Base-by-base conservation (phyloP, 805 yeast species). In the Kuraishia ogatae region DNA sequence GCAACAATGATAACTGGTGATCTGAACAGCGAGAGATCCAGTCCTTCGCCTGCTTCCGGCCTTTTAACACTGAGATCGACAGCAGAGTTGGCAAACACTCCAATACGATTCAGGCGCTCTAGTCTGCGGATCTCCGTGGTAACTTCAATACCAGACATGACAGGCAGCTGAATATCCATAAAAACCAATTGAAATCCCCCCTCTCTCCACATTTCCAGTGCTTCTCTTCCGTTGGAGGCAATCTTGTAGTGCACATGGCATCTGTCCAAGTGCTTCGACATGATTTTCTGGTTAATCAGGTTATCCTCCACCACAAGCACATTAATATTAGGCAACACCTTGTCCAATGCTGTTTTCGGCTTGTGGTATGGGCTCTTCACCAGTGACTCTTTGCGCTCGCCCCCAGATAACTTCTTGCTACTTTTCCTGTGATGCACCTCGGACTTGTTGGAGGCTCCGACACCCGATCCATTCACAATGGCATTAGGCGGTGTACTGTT, bases 1-100 rank as follows among this genome's bases (percentile, higher is more conserved):
- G 99, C 99, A 21, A 94, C 99, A 53, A 94, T 93, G 55, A 94
- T 94, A n/a, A 96, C 97, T 0, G 99, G 99, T 0, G 96, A 86
- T 59, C 89, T 79, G 69, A 90, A 90, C n/a, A 79, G 69, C 11
- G 74, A 71, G 26, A 80, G 67, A 60, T 87, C 89, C 7, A 89
- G 68, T 48, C 72, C 73, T 59, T 87, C 91, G 10, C 76, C 78
- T 11, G 72, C 74, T 21, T 60, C 61, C 28, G 57, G 52, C 19
- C 55, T 50, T 64, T 64, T 50, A 29, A 20, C 23, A 35, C 56
- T 59, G 13, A 57, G 60, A 15, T 55, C 53, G 23, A 21, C 15
- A 39, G 46, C 29, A 22, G 63, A 57, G 49, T 61, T 60, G 21
- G 68, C 69, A 56, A 67, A 77, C 62, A 84, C 70, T 11, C 97